Percentiles rank a stretch among this genome's conserved stretches.
Conservation (phyloP, 768 basidiomycete genomes). For the Cantharellus cinnabarinus region DNA sequence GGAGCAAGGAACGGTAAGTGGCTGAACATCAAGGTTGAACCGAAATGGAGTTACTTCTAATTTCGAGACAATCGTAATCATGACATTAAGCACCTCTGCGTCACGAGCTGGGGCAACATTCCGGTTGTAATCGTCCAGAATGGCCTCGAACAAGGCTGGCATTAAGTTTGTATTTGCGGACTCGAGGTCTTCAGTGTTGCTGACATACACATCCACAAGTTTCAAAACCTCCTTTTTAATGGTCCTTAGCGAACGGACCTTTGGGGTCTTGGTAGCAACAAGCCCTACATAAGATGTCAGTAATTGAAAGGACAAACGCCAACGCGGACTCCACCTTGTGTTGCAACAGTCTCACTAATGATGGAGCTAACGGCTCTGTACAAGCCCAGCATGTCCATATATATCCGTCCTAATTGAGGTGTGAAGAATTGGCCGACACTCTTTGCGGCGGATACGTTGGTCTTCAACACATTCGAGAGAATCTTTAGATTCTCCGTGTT, state of each 20-base stretch:
- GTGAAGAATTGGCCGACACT: constrained; percentile 94
- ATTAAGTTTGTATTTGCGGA: constrained; percentile 82
- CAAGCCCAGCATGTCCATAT: constrained; percentile 92
- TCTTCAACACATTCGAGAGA: constrained; percentile 89
- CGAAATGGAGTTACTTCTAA: too few relatives aligned
- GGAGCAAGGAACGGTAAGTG: too few relatives aligned
- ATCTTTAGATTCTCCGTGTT: constrained; percentile 92
- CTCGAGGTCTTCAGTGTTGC: constrained; percentile 91
- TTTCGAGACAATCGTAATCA: constrained; percentile 52
- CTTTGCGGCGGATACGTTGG: constrained; percentile 92
- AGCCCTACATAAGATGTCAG: constrained; percentile 28
- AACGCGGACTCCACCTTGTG: constrained; percentile 37
- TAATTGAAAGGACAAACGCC: not conserved
- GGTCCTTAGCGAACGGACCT: constrained; percentile 80
- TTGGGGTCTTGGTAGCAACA: constrained; percentile 91
- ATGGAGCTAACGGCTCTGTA: constrained; percentile 96
- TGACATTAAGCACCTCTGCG: constrained; percentile 91
- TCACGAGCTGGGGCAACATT: constrained; percentile 88
- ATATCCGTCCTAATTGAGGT: constrained; percentile 90
- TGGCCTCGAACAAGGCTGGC: constrained; percentile 86
- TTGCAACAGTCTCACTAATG: constrained; percentile 79
- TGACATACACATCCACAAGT: constrained; percentile 93
- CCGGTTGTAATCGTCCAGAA: constrained; percentile 90
- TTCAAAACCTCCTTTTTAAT: constrained; percentile 98
- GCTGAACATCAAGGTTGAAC: too few relatives aligned